Percentiles rank a stretch among this genome's conserved stretches.
phyloP scores from a whole-genome alignment of 225 moss, liverwort and hornwort genomes.

The Pseudisothecium myosuroides region DNA sequence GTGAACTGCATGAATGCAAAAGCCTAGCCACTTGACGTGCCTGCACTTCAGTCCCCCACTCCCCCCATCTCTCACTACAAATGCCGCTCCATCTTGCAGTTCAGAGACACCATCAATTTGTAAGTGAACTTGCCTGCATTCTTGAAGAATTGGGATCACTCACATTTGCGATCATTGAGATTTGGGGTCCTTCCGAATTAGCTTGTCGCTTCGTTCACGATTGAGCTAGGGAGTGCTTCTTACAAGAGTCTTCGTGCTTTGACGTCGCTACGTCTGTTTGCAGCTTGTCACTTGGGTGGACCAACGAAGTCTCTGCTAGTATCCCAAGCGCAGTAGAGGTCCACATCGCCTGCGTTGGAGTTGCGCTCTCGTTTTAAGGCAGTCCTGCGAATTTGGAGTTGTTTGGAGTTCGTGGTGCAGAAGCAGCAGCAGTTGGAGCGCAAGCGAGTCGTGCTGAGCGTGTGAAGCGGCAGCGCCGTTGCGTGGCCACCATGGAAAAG shows the following conservation, averaged over 20 bases:
- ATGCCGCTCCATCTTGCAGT: too few species aligned
- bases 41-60: too few species aligned
- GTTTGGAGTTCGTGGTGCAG: not conserved
- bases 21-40: too few species aligned
- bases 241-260: not conserved
- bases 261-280: not conserved
- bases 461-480: not conserved
- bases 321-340: not conserved
- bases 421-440: not conserved
- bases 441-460: not conserved
- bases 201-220: not conserved
- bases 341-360: too few species aligned
- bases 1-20: too few species aligned
- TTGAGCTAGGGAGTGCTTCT: not conserved
- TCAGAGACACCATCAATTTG: too few species aligned
- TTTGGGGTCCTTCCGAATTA: too few species aligned
- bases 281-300: not conserved
- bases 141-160: not conserved
- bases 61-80: too few species aligned
- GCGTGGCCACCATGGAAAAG: conserved; percentile 17
- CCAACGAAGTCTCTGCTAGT: not conserved
- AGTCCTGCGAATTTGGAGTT: not conserved
- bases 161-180: not conserved
- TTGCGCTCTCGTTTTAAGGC: not conserved
- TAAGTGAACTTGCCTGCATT: too few species aligned